Evolutionary conservation across 148 eudicot genomes (phyloP).

Genomic region (Pouteria glomerata): DNA sequence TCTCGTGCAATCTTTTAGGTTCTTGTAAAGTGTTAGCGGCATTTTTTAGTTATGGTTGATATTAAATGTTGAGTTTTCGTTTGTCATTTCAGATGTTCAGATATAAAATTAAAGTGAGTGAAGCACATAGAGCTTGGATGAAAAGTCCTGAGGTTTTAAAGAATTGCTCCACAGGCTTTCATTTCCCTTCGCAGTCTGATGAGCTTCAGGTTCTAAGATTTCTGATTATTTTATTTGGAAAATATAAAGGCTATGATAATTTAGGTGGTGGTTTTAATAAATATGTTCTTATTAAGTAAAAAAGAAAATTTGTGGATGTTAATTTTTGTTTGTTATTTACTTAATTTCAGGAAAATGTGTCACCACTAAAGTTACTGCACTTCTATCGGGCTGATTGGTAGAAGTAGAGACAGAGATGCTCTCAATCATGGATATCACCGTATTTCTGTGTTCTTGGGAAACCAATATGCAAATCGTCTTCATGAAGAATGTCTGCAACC

Average conservation of each 20-base stretch:
- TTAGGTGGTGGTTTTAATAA: not conserved
- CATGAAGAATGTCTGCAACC: not conserved
- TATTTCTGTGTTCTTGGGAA: not conserved
- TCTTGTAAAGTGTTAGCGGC: not conserved
- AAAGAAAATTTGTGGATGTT: not conserved
- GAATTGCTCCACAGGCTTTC: conserved; percentile 77
- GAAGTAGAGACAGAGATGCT: conserved; percentile 17
- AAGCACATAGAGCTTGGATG: conserved; percentile 74
- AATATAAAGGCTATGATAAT: not conserved
- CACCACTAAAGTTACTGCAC: conserved; percentile 48
- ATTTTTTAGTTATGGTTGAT: too few relatives aligned
- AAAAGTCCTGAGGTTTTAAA: conserved; percentile 60
- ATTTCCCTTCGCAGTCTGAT: conserved; percentile 41
- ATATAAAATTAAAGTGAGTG: conserved; percentile 53
- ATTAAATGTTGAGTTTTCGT: not conserved
- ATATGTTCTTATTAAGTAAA: not conserved
- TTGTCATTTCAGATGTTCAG: conserved; percentile 48
- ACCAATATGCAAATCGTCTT: not conserved
- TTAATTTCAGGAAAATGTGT: conserved; percentile 42
- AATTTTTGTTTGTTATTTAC: not conserved
- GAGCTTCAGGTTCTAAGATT: conserved; percentile 34
- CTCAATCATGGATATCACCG: not conserved
- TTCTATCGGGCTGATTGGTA: conserved; percentile 56
- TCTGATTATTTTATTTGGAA: not conserved
- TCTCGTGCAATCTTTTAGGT: not conserved